phyloP scores from a whole-genome alignment of 192 early-diverging fungal genomes.

The Fimicolochytrium jonesii region DNA sequence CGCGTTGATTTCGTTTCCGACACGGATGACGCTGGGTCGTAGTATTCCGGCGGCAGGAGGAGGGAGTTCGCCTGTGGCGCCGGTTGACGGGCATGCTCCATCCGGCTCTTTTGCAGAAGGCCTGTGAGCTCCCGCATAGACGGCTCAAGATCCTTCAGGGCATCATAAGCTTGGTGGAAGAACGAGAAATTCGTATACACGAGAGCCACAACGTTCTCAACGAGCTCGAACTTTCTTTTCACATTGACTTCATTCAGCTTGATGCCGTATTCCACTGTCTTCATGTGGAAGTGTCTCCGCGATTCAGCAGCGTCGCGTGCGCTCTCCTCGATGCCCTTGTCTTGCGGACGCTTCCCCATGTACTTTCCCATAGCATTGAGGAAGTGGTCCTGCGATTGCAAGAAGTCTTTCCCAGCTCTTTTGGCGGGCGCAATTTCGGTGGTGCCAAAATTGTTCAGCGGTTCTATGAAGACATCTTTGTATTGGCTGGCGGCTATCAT shows the following conservation, averaged over 20 bases:
- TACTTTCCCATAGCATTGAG: constrained; percentile 54
- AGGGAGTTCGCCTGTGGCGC: not conserved
- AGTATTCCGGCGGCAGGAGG: not conserved
- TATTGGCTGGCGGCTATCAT: constrained; percentile 12
- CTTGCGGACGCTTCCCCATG: constrained; percentile 58
- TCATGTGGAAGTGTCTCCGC: constrained; percentile 57
- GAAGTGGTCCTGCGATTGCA: constrained; percentile 58
- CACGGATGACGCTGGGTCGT: constrained; percentile 8
- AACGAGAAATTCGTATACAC: constrained; percentile 82
- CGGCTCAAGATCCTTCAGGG: constrained; percentile 74
- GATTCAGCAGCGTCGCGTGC: constrained; percentile 32
- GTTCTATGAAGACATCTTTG: constrained; percentile 26
- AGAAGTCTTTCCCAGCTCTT: constrained; percentile 41
- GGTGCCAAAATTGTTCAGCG: constrained; percentile 7
- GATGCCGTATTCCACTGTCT: constrained; percentile 60
- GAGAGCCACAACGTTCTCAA: constrained; percentile 52
- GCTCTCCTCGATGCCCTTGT: constrained; percentile 51
- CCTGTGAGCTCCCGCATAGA: constrained; percentile 69
- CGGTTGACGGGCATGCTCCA: not conserved
- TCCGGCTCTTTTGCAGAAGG: constrained; percentile 21
- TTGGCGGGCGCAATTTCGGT: constrained; percentile 19
- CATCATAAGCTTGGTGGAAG: constrained; percentile 78
- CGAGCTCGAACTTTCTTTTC: constrained; percentile 70
- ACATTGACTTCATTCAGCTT: constrained; percentile 71
- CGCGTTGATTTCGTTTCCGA: not conserved